phyloP scores from a whole-genome alignment of 352 stramenopile genomes.

The Phytophthora uliginosa region DNA sequence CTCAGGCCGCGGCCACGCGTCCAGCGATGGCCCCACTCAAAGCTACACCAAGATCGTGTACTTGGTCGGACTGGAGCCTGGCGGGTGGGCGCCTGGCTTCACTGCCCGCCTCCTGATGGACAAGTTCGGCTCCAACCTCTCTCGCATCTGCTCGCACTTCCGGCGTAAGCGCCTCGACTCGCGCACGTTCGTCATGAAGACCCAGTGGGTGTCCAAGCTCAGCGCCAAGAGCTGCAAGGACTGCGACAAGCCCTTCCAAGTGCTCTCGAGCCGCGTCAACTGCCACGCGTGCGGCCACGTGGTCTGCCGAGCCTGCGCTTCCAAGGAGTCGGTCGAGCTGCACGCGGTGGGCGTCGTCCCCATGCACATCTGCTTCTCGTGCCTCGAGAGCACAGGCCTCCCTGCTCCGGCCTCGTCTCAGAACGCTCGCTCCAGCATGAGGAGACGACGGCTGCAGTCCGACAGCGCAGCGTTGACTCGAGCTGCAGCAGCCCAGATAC shows the following conservation, averaged over 20 bases:
- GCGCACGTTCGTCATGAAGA: constrained; percentile 57
- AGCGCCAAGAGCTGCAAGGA: constrained; percentile 41
- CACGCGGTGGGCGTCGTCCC: constrained; percentile 48
- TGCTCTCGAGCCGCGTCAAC: constrained; percentile 54
- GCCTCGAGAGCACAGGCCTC: constrained; percentile 39
- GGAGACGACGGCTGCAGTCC: constrained; percentile 35
- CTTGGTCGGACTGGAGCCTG: constrained; percentile 55
- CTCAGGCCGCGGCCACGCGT: constrained; percentile 21
- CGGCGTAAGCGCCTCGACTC: constrained; percentile 57
- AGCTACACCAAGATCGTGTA: constrained; percentile 71
- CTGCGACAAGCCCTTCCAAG: constrained; percentile 46
- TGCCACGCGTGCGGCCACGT: constrained; percentile 53
- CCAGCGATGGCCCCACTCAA: constrained; percentile 7
- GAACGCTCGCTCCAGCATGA: constrained; percentile 9
- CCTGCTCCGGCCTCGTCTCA: constrained; percentile 20
- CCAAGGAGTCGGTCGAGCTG: constrained; percentile 51
- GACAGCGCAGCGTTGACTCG: constrained; percentile 18
- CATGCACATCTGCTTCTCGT: constrained; percentile 54
- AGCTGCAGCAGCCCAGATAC: constrained; percentile 1
- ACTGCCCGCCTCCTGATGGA: constrained; percentile 54
- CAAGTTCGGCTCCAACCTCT: constrained; percentile 49
- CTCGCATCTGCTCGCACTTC: constrained; percentile 56
- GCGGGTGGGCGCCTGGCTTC: constrained; percentile 44
- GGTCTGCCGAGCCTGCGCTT: constrained; percentile 42
- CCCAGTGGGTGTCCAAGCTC: constrained; percentile 50